Conservation (phyloP, 75 land plant species). For the Picea sitchensis region DNA sequence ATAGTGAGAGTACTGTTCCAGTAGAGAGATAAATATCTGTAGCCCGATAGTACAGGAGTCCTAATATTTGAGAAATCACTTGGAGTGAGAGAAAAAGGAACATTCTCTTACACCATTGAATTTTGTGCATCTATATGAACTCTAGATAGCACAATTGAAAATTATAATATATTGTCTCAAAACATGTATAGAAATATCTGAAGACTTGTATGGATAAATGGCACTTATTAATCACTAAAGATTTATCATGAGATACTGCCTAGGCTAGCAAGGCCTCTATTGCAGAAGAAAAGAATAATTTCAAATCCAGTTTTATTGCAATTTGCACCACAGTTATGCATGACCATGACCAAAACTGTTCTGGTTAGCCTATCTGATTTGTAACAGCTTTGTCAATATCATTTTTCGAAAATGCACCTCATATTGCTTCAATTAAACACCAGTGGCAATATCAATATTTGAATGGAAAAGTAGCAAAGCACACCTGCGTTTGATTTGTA, state of each 20-base stretch:
- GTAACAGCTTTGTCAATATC: background rate
- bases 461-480: slow-evolving; percentile 8
- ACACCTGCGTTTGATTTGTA: slow-evolving; percentile 77
- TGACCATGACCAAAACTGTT: background rate
- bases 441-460: background rate
- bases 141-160: background rate
- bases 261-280: background rate
- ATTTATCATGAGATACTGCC: background rate
- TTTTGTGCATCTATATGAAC: background rate
- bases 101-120: background rate
- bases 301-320: background rate
- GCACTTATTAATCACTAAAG: background rate
- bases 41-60: background rate
- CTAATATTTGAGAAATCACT: background rate
- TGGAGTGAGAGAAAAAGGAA: background rate
- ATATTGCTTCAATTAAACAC: background rate
- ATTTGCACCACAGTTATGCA: background rate
- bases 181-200: background rate
- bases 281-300: background rate
- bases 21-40: background rate
- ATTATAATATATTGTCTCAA: background rate
- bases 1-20: background rate
- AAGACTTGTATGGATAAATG: background rate
- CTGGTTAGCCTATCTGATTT: background rate
- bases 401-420: background rate